These are phyloP conservation scores for Penicillium rolfsii DNA, from an alignment of 2,329 filamentous ascomycete genomes.

Conservation along the genomic window DNA sequence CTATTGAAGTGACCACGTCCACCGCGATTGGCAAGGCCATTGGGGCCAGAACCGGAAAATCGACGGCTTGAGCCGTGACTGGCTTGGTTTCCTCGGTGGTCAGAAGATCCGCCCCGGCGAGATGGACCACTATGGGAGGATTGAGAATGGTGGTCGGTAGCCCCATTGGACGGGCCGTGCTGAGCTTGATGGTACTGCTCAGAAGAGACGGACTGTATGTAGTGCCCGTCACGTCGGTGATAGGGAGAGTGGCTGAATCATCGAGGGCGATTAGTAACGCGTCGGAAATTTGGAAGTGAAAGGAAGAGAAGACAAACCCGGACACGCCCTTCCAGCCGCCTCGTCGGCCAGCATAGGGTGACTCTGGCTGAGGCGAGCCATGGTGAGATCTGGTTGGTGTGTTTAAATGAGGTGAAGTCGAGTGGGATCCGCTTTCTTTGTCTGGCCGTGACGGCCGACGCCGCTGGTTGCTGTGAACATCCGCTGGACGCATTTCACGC, in stretches of 20 bases:
- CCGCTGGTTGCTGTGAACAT: constrained; percentile 35
- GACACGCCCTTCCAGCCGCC: constrained; percentile 57
- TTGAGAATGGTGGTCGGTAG: constrained; percentile 53
- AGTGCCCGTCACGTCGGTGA: constrained; percentile 61
- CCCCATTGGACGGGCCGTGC: constrained; percentile 54
- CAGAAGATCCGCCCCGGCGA: constrained; percentile 57
- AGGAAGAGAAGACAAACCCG: constrained; percentile 43
- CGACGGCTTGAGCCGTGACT: constrained; percentile 50
- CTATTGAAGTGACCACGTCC: constrained; percentile 65
- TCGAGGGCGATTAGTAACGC: constrained; percentile 32
- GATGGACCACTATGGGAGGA: constrained; percentile 50
- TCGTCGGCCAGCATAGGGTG: constrained; percentile 61
- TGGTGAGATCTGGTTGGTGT: constrained; percentile 60
- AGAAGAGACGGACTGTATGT: constrained; percentile 55
- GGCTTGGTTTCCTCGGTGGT: constrained; percentile 65
- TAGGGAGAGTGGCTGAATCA: constrained; percentile 61
- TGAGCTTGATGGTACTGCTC: constrained; percentile 59
- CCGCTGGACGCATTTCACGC: constrained; percentile 39
- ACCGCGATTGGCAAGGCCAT: constrained; percentile 51
- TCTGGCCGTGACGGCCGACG: constrained; percentile 46
- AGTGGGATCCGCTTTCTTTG: constrained; percentile 54
- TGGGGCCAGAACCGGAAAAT: constrained; percentile 49
- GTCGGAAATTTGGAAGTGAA: background rate
- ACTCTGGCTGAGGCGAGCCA: constrained; percentile 64
- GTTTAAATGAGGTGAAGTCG: constrained; percentile 62